A percentile compares a stretch with the other conserved stretches of the same genome.
Conservation (phyloP, 169 alveolate species). For the Neospora caninum region DNA sequence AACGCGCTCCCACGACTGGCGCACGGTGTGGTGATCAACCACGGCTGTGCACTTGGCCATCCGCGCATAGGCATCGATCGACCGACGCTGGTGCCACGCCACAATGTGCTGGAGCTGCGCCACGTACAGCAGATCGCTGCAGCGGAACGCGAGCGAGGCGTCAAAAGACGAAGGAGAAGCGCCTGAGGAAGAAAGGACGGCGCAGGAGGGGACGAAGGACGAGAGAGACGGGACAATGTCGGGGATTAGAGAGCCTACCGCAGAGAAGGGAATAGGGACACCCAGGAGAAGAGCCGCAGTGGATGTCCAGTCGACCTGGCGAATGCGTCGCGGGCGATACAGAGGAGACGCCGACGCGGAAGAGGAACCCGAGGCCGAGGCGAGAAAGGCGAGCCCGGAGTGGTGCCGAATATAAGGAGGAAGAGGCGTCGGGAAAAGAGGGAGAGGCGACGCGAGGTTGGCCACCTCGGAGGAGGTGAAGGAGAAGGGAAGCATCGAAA, state of each 20-base stretch:
- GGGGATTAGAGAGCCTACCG: conserved; percentile 56
- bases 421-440: not conserved
- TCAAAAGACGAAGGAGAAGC: not conserved
- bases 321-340: conserved; percentile 29
- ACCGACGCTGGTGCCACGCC: conserved; percentile 66
- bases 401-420: conserved; percentile 9
- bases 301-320: conserved; percentile 69
- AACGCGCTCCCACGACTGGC: not conserved
- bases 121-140: conserved; percentile 52
- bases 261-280: conserved; percentile 61
- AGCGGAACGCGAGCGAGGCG: conserved; percentile 30
- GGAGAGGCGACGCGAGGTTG: not conserved
- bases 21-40: not conserved
- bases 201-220: conserved; percentile 37
- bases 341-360: not conserved
- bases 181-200: not conserved
- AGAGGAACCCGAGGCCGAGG: not conserved
- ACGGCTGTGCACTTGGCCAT: not conserved
- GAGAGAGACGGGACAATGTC: conserved; percentile 62
- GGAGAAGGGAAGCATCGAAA: not conserved
- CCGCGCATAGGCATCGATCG: conserved; percentile 40
- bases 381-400: not conserved
- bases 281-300: conserved; percentile 65
- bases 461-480: conserved; percentile 14
- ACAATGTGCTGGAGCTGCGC: conserved; percentile 61